phyloP scores from a whole-genome alignment of 2,329 filamentous ascomycete genomes.

The Pseudopyricularia javanii region DNA sequence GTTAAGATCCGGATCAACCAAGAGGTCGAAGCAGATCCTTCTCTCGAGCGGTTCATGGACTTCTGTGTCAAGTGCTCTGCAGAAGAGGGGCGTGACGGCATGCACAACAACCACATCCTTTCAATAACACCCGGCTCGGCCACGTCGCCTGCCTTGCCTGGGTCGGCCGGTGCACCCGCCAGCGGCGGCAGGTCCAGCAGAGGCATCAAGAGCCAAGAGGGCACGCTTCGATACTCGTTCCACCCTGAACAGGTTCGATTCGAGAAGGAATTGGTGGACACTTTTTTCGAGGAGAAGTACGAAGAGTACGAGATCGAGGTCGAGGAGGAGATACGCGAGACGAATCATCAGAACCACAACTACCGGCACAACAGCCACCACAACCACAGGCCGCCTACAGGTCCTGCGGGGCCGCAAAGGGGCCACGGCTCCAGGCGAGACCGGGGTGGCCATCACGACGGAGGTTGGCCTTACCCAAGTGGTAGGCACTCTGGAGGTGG shows the following conservation, averaged over 20 bases:
- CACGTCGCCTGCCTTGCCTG: slow-evolving; percentile 26
- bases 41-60: slow-evolving; percentile 50
- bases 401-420: background rate
- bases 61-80: slow-evolving; percentile 41
- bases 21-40: slow-evolving; percentile 53
- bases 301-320: slow-evolving; percentile 70
- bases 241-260: slow-evolving; percentile 61
- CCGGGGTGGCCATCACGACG: slow-evolving; percentile 1
- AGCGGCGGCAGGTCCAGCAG: slow-evolving; percentile 11
- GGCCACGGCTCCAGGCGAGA: slow-evolving; percentile 4
- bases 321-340: slow-evolving; percentile 44
- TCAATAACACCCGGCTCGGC: slow-evolving; percentile 20
- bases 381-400: slow-evolving; percentile 1
- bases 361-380: slow-evolving; percentile 4
- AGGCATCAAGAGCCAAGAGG: slow-evolving; percentile 37
- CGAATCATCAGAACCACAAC: slow-evolving; percentile 10
- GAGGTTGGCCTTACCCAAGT: background rate
- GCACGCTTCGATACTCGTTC: slow-evolving; percentile 82
- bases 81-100: slow-evolving; percentile 13
- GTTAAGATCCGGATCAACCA: slow-evolving; percentile 81
- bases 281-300: slow-evolving; percentile 61
- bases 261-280: slow-evolving; percentile 56
- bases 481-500: background rate
- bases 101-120: slow-evolving; percentile 12
- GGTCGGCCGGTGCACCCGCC: slow-evolving; percentile 19